Conservation (phyloP, 345 rosid species). For the Hirschfeldia incana region DNA sequence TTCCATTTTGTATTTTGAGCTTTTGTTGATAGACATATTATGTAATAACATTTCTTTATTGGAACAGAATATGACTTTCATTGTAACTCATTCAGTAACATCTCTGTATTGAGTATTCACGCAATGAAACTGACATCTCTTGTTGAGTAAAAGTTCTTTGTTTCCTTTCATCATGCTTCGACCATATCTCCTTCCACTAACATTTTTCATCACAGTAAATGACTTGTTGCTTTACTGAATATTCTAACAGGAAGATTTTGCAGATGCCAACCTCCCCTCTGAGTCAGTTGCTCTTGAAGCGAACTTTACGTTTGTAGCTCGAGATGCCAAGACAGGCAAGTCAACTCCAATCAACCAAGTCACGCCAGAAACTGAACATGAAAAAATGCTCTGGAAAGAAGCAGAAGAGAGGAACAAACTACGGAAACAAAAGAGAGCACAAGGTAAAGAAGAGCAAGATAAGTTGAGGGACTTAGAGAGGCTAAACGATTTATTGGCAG, state of each 20-base stretch:
- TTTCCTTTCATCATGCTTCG: too few species aligned
- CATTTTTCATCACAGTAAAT: not conserved
- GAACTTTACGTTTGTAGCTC: slow-evolving; percentile 87
- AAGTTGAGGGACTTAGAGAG: slow-evolving; percentile 49
- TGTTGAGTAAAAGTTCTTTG: not conserved
- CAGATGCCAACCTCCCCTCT: slow-evolving; percentile 44
- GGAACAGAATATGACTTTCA: not conserved
- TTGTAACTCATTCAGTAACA: not conserved
- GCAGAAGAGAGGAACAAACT: slow-evolving; percentile 77
- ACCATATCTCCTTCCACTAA: not conserved
- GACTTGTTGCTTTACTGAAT: not conserved
- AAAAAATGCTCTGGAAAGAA: slow-evolving; percentile 71
- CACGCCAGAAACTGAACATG: slow-evolving; percentile 64
- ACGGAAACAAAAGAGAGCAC: slow-evolving; percentile 59
- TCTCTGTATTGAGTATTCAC: not conserved
- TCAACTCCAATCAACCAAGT: slow-evolving; percentile 70
- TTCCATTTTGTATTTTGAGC: not conserved
- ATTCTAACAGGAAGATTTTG: slow-evolving; percentile 15
- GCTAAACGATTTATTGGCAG: slow-evolving; percentile 62
- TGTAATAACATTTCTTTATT: not conserved
- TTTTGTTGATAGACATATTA: not conserved
- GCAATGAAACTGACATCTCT: not conserved
- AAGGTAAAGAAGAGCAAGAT: slow-evolving; percentile 36
- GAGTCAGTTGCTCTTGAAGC: slow-evolving; percentile 57
- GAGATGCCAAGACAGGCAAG: slow-evolving; percentile 77